phyloP scores from a whole-genome alignment of 164 flowering plant species.

The Liriodendron chinense region DNA sequence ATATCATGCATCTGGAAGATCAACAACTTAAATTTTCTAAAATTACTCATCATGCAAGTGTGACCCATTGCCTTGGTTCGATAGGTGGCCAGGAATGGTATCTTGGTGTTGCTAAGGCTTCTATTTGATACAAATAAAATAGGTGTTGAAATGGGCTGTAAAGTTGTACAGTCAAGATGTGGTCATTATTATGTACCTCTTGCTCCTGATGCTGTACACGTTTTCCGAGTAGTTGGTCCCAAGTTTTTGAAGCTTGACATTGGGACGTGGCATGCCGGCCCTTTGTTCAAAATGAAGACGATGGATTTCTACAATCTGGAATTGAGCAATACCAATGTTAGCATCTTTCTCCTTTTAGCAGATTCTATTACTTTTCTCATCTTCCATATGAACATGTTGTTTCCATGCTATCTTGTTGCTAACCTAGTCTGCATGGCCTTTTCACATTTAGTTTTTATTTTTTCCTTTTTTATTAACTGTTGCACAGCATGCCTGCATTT shows the following conservation, averaged over 20 bases:
- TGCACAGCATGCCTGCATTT: neutral
- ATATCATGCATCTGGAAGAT: slow-evolving; percentile 68
- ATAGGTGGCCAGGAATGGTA: slow-evolving; percentile 82
- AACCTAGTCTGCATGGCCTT: neutral
- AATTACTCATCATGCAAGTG: slow-evolving; percentile 91
- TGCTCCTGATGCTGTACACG: slow-evolving; percentile 49
- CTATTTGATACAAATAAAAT: slow-evolving; percentile 34
- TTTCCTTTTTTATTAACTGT: neutral
- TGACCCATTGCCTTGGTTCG: slow-evolving; percentile 91
- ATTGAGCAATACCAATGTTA: slow-evolving; percentile 86
- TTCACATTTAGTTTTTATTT: neutral
- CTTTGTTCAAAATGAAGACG: slow-evolving; percentile 45
- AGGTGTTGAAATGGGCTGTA: slow-evolving; percentile 1
- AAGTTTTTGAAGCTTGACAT: slow-evolving; percentile 77
- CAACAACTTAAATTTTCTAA: slow-evolving; percentile 46
- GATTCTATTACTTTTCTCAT: neutral
- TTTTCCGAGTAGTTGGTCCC: slow-evolving; percentile 67
- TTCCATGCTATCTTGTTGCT: neutral
- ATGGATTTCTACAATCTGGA: slow-evolving; percentile 94
- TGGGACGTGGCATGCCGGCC: slow-evolving; percentile 99
- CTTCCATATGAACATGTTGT: neutral
- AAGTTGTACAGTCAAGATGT: slow-evolving; percentile 41
- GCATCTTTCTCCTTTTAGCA: slow-evolving; percentile 14
- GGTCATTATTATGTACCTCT: slow-evolving; percentile 86
- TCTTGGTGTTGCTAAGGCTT: slow-evolving; percentile 83